Evolutionary conservation across 164 flowering plant genomes (phyloP).

Genomic region (Protea cynaroides): DNA sequence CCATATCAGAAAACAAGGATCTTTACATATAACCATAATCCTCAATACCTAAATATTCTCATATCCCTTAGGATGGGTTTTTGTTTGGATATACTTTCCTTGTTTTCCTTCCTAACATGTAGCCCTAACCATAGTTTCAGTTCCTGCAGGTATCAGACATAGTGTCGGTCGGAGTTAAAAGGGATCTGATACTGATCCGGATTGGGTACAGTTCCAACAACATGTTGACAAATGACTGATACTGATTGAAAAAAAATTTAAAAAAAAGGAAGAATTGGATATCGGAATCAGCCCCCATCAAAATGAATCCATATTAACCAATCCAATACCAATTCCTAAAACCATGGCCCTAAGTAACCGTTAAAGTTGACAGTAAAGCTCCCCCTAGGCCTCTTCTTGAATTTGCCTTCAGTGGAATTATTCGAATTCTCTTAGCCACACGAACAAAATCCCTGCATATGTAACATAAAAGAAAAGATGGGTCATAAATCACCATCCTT

Average conservation of each 20-base stretch:
- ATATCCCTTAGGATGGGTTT: background rate
- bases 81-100: background rate
- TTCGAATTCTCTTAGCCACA: conserved; percentile 72
- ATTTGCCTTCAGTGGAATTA: conserved; percentile 57
- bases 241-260: too few species aligned
- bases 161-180: too few species aligned
- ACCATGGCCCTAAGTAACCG: background rate
- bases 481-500: background rate
- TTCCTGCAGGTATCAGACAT: too few species aligned
- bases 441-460: conserved; percentile 68
- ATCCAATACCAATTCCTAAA: too few species aligned
- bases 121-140: too few species aligned
- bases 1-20: background rate
- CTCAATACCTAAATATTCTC: background rate
- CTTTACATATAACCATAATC: background rate
- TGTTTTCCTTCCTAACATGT: background rate
- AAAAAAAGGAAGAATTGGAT: too few species aligned
- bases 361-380: background rate
- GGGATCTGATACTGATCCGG: too few species aligned
- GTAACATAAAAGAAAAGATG: background rate
- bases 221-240: too few species aligned
- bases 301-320: too few species aligned
- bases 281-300: too few species aligned
- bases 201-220: too few species aligned
- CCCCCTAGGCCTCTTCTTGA: conserved; percentile 31